These are phyloP conservation scores for Sarocladiaceae sp. DNA, from an alignment of 2,329 filamentous ascomycete genomes.

Conservation along the genomic window DNA sequence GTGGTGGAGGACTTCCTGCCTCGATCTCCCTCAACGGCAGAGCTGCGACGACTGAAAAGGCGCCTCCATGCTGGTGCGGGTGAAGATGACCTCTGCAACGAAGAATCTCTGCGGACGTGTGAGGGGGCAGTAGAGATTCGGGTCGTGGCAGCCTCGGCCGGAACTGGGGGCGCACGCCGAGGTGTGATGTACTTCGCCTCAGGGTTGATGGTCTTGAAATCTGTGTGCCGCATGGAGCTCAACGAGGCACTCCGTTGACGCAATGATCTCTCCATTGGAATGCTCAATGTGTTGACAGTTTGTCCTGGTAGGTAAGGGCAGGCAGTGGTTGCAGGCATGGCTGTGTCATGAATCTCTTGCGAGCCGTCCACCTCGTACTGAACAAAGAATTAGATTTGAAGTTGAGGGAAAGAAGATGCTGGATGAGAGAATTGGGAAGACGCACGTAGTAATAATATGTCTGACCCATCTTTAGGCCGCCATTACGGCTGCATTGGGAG, in stretches of 20 bases:
- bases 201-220: slow-evolving; percentile 73
- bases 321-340: slow-evolving; percentile 67
- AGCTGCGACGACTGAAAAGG: slow-evolving; percentile 32
- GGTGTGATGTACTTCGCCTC: slow-evolving; percentile 71
- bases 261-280: slow-evolving; percentile 65
- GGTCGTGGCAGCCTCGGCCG: slow-evolving; percentile 16
- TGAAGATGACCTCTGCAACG: slow-evolving; percentile 38
- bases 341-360: slow-evolving; percentile 70
- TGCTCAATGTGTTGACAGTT: slow-evolving; percentile 75
- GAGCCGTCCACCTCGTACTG: slow-evolving; percentile 82
- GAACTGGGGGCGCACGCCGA: slow-evolving; percentile 45
- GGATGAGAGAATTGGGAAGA: slow-evolving; percentile 17
- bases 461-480: slow-evolving; percentile 85
- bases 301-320: slow-evolving; percentile 90
- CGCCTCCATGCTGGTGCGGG: slow-evolving; percentile 48
- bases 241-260: slow-evolving; percentile 62
- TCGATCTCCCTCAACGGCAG: not conserved
- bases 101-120: slow-evolving; percentile 33
- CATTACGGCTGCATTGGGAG: slow-evolving; percentile 49
- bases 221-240: slow-evolving; percentile 52
- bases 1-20: slow-evolving; percentile 1
- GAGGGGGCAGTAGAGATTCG: slow-evolving; percentile 27
- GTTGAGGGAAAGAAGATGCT: slow-evolving; percentile 7
- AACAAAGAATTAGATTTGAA: slow-evolving; percentile 8
- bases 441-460: slow-evolving; percentile 95